Base-by-base conservation (phyloP, 2,329 filamentous ascomycete genomes). In the Fusarium equiseti region DNA sequence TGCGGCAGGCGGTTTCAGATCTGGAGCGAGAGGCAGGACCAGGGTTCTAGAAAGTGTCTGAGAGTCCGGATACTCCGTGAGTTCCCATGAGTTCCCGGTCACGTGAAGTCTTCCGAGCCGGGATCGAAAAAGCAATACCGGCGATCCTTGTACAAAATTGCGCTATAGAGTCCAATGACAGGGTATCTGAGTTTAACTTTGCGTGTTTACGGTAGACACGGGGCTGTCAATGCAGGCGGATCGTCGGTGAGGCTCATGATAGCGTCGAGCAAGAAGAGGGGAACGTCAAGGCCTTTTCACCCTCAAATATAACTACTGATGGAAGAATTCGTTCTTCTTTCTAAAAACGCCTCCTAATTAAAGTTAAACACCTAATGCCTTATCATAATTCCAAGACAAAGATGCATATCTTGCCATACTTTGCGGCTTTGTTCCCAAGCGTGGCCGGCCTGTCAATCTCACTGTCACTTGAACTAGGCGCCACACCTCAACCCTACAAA, bases 81-180 rank as follows among this genome's bases (percentile, higher is more conserved):
- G 0, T 18, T 2, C 3, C 18, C 35, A 2, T n/a, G 18, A 11
- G 9, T 11, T 38, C 35, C 35, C 35, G 35, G 9, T 38, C 35
- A 38, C 35, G 35, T 38, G 35, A 3, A 4, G 5, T 11, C 0
- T 6, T 9, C 9, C 3, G 9, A 11, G 0, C 18, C 35, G 35
- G 35, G 35, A 11, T 38, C 18, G 16, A 38, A 38, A 16, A 38
- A 38, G 35, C 10, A 38, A 38, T 38, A 38, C 18, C 10, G 9
- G 9, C 35, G 35, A 38, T n/a, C 35, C 35, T 38, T 11, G 35
- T n/a, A n/a, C 16, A 38, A 38, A n/a, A n/a, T 7, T n/a, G 35
- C 5, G 29, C 29, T 31, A 12, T 31, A 31, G 29, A 31, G 29
- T 38, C 10, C 10, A 6, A 38, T 38, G 35, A 2, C 35, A n/a